A percentile compares a stretch with the other conserved stretches of the same genome.
Conservation (phyloP, 768 basidiomycete species). For the Pleurotus tuoliensis region DNA sequence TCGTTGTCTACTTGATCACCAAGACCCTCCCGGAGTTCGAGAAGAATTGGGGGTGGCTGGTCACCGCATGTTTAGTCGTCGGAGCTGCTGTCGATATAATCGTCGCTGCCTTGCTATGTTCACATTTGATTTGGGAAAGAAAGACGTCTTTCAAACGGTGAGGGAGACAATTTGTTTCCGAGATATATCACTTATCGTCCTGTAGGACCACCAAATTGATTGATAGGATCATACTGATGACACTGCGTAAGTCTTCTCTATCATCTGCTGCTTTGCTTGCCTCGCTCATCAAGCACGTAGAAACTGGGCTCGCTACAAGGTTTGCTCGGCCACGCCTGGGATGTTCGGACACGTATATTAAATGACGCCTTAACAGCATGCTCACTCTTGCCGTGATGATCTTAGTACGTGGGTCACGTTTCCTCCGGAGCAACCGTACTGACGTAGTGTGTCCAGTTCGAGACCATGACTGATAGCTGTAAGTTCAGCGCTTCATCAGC, state of each 20-base stretch:
- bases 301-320: conserved; percentile 4
- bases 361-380: background rate
- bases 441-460: background rate
- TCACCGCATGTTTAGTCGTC: background rate
- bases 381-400: conserved; percentile 3
- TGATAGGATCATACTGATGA: conserved; percentile 7
- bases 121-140: background rate
- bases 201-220: conserved; percentile 5
- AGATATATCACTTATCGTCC: background rate
- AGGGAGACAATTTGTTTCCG: background rate
- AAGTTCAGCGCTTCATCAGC: background rate
- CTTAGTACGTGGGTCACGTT: background rate
- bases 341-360: background rate
- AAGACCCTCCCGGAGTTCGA: conserved; percentile 1
- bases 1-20: conserved; percentile 11
- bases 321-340: background rate
- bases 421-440: too few species aligned
- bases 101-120: background rate
- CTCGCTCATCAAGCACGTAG: background rate
- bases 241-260: conserved; percentile 1
- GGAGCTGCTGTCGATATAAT: conserved; percentile 8
- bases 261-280: too few species aligned
- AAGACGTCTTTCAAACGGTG: conserved; percentile 3
- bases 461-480: background rate
- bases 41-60: conserved; percentile 5